Evolutionary conservation across 2,329 filamentous ascomycete genomes (phyloP).

Genomic region (Sordariomycetes sp.): DNA sequence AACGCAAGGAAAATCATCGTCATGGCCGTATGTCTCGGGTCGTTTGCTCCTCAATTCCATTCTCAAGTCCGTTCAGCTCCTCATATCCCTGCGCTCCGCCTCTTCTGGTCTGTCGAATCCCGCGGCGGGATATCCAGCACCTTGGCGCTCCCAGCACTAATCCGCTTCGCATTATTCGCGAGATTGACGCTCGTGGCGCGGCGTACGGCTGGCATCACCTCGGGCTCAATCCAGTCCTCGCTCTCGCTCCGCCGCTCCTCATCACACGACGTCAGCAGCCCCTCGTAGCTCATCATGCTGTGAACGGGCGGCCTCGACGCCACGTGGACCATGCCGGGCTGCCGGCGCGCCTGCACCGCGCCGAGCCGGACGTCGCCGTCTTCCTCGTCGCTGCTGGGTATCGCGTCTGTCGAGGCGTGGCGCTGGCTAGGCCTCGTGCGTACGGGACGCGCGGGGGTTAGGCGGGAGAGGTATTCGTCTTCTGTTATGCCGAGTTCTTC

Average conservation of each 20-base stretch:
- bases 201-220: conserved; percentile 23
- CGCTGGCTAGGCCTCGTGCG: conserved; percentile 10
- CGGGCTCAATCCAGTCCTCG: conserved; percentile 10
- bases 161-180: conserved; percentile 52
- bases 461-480: conserved; percentile 53
- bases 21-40: neutral
- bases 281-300: conserved; percentile 38
- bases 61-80: too few relatives aligned
- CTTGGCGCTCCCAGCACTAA: conserved; percentile 68
- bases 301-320: conserved; percentile 22
- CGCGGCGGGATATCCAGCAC: conserved; percentile 53
- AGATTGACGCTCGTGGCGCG: conserved; percentile 61
- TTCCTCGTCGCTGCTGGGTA: conserved; percentile 43
- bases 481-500: conserved; percentile 34
- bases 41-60: neutral
- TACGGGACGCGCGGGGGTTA: conserved; percentile 14
- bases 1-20: neutral
- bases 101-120: conserved; percentile 35
- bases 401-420: conserved; percentile 5
- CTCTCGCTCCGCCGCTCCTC: conserved; percentile 12
- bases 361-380: conserved; percentile 38
- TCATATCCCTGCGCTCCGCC: conserved; percentile 7
- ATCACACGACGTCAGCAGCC: conserved; percentile 29
- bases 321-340: conserved; percentile 42
- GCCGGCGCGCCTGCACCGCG: conserved; percentile 29